These are phyloP conservation scores for Termitomyces sp. DNA, from an alignment of 768 basidiomycete species.

Conservation along the genomic window DNA sequence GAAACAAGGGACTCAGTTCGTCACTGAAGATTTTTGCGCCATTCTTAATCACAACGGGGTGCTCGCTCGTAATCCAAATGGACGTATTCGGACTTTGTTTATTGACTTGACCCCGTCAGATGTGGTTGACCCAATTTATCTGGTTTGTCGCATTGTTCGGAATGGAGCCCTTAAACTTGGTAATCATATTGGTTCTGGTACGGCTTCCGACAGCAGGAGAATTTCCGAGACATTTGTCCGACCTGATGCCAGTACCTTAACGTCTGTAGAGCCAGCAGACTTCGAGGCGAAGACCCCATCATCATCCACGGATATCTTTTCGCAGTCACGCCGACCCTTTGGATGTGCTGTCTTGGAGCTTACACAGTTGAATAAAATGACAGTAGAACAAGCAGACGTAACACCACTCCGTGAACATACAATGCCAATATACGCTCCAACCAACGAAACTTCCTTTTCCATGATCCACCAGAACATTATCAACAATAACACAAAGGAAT, in stretches of 20 bases:
- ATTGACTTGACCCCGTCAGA: conserved; percentile 84
- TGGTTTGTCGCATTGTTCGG: conserved; percentile 87
- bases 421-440: conserved; percentile 85
- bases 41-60: conserved; percentile 91
- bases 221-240: conserved; percentile 48
- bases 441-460: conserved; percentile 80
- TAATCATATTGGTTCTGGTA: conserved; percentile 41
- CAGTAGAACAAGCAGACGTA: conserved; percentile 56
- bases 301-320: conserved; percentile 25
- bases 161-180: conserved; percentile 83
- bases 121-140: conserved; percentile 76
- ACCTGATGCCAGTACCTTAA: conserved; percentile 22
- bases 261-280: conserved; percentile 19
- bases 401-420: conserved; percentile 67
- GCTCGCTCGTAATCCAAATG: conserved; percentile 70
- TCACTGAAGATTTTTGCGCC: conserved; percentile 91
- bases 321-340: conserved; percentile 78
- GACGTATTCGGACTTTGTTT: conserved; percentile 81
- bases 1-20: conserved; percentile 75
- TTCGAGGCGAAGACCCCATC: conserved; percentile 6
- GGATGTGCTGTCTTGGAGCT: conserved; percentile 94
- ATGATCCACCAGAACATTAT: conserved; percentile 97
- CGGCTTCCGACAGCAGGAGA: conserved; percentile 42
- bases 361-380: conserved; percentile 65
- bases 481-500: conserved; percentile 68